Evolutionary conservation across 148 eudicot species (phyloP), one percentile per base, ranked within the genome.

Genomic region (Diospyros lotus): DNA sequence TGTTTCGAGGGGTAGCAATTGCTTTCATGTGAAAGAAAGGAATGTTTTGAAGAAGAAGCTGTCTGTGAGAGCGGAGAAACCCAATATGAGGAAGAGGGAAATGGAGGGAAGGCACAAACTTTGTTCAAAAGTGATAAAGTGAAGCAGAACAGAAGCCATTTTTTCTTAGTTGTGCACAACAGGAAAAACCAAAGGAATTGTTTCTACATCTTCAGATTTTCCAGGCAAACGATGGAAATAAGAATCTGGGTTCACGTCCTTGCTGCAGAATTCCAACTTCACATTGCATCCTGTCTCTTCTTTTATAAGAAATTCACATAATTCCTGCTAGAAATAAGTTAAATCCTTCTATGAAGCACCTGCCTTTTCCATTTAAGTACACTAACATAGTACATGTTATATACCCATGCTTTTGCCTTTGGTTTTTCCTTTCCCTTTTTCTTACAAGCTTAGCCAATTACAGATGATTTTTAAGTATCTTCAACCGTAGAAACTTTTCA

Each of bases 1-100:
- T 71, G 39, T 41, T 43, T 68, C 3, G n/a, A 15, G 17, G 39
- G 58, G 8, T 38, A 61, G 41, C 17, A 4, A 5, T 28, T 43
- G n/a, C 61, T 18, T 64, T 41, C 28, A 68, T 62, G 45, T 5
- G 52, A 18, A 77, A 77, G 84, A 39, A 77, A 81, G 63, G 84
- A 77, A 81, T 81, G 67, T 53, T 81, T 73, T 81, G 76, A 42
- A 75, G 69, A 69, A 73, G 73, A 80, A 71, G 79, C 62, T 76
- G 62, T 56, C 38, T 45, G 6, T 56, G 72, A 48, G 80, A 72
- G 28, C 28, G 28, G 28, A 28, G 28, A 28, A 28, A 28, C 28
- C 28, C 28, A 28, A 28, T 28, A 28, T 28, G 28, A 28, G 28
- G 28, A 28, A 28, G 28, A 28, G 28, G 28, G 28, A 28, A 28